A percentile compares a stretch with the other conserved stretches of the same genome.
Conservation (phyloP, 345 rosid genomes). For the Nasturtium officinale region DNA sequence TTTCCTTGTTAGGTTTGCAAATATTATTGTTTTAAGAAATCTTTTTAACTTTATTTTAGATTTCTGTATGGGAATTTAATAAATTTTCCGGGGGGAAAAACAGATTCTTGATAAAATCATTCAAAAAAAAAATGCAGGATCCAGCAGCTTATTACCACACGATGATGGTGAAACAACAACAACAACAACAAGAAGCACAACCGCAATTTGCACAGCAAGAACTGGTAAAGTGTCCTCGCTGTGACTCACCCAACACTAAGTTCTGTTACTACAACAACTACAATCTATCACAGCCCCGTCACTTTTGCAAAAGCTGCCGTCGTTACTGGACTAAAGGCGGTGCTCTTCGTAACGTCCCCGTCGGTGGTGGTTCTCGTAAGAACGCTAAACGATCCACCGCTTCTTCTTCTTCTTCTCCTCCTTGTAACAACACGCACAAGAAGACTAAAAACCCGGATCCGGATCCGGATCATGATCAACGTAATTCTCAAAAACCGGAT, state of each 20-base stretch:
- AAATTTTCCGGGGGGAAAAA: not conserved
- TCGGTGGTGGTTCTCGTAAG: constrained; percentile 44
- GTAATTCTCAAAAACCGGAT: constrained; percentile 4
- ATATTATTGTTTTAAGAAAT: not conserved
- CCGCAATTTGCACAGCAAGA: constrained; percentile 40
- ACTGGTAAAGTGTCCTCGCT: constrained; percentile 46
- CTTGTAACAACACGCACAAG: constrained; percentile 14
- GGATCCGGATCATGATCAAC: constrained; percentile 32
- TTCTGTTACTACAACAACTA: constrained; percentile 49
- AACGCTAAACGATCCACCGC: constrained; percentile 38
- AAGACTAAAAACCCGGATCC: constrained; percentile 43
- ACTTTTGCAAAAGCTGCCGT: constrained; percentile 47
- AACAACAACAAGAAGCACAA: constrained; percentile 14
- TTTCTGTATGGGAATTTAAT: not conserved
- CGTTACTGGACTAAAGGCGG: constrained; percentile 49
- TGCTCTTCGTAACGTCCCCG: constrained; percentile 45
- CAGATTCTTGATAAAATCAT: not conserved
- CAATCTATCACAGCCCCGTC: constrained; percentile 46
- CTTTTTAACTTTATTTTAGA: not conserved
- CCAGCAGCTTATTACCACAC: constrained; percentile 43
- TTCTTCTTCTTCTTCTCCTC: constrained; percentile 15
- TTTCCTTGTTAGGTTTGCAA: constrained; percentile 7
- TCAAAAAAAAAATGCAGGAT: constrained; percentile 38
- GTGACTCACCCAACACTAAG: constrained; percentile 44
- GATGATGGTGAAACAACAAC: constrained; percentile 44